phyloP scores from a whole-genome alignment of 2,329 filamentous ascomycete genomes.

The Calonectria leucothoes region DNA sequence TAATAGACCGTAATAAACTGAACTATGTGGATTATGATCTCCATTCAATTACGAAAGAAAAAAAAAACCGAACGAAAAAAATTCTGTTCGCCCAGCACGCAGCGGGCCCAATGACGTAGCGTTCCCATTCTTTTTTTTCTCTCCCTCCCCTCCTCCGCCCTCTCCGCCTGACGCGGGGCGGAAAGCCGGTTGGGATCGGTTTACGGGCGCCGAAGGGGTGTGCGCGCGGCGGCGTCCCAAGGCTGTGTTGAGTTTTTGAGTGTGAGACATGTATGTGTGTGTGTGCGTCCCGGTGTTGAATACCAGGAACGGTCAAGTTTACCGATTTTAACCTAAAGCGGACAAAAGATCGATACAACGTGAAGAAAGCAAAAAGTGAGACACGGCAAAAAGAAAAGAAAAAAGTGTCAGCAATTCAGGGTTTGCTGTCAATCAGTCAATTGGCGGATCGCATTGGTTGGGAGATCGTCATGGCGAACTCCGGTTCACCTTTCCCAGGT shows the following conservation, averaged over 20 bases:
- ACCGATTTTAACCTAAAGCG: neutral
- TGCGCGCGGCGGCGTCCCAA: neutral
- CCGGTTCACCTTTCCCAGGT: constrained; percentile 2
- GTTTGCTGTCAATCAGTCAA: neutral
- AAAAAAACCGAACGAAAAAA: neutral
- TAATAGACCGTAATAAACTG: neutral
- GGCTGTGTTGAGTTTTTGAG: too few relatives aligned
- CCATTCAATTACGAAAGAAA: neutral
- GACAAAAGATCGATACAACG: neutral
- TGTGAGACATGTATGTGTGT: too few relatives aligned
- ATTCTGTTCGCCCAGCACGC: neutral
- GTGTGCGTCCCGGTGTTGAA: neutral
- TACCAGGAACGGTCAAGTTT: neutral
- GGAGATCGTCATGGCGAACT: constrained; percentile 5
- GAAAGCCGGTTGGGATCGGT: neutral
- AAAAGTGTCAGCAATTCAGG: neutral
- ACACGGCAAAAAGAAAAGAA: neutral
- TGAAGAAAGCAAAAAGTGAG: neutral
- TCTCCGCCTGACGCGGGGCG: neutral
- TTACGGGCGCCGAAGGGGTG: neutral
- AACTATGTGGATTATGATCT: neutral
- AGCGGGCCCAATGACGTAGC: constrained; percentile 9
- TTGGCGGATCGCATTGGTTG: neutral
- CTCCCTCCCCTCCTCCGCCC: neutral
- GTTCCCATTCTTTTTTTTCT: neutral